phyloP scores from a whole-genome alignment of 345 rosid species.

The Populus pruinosa region DNA sequence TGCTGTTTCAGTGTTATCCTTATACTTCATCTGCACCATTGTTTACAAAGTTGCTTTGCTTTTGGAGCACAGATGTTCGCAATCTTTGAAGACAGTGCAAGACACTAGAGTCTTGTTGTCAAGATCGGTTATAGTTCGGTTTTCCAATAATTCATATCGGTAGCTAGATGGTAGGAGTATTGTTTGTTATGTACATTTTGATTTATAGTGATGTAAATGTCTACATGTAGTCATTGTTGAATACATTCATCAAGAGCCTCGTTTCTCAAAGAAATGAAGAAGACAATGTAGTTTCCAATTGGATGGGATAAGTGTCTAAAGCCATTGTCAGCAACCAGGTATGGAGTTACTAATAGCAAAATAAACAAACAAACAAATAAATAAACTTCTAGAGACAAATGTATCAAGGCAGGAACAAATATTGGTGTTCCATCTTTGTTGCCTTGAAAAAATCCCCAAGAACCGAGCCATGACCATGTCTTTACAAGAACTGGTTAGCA shows the following conservation, averaged over 20 bases:
- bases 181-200: slow-evolving; percentile 8
- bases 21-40: neutral
- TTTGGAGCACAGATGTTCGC: slow-evolving; percentile 10
- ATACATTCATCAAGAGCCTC: neutral
- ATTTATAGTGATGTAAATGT: slow-evolving; percentile 31
- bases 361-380: too few relatives aligned
- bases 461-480: too few relatives aligned
- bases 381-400: too few relatives aligned
- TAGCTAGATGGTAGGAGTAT: neutral
- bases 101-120: slow-evolving; percentile 22
- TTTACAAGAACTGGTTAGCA: too few relatives aligned
- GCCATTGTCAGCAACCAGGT: too few relatives aligned
- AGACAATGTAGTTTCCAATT: neutral
- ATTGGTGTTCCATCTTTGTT: too few relatives aligned
- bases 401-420: too few relatives aligned
- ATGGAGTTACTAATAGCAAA: too few relatives aligned
- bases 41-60: neutral
- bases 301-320: neutral
- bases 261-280: neutral
- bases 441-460: too few relatives aligned
- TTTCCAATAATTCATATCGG: neutral
- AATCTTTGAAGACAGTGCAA: neutral
- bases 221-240: slow-evolving; percentile 1
- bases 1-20: neutral
- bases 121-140: slow-evolving; percentile 10